Evolutionary conservation across 2,329 filamentous ascomycete species (phyloP), one percentile per base, ranked within the genome.

Genomic region (Colletotrichum phormii): DNA sequence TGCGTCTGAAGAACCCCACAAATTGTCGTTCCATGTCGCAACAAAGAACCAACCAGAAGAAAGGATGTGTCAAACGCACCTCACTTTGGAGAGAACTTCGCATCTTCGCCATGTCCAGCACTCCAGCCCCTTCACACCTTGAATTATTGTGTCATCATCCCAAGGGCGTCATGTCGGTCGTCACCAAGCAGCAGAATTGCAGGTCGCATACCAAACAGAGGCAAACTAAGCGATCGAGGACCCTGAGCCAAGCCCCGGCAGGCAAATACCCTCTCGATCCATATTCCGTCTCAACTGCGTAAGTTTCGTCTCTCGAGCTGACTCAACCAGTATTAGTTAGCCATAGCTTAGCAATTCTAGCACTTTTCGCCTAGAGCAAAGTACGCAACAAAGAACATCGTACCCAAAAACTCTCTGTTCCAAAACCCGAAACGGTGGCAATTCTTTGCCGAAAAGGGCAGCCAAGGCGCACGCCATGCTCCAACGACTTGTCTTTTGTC

Each of bases 381-480:
- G 24, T 42, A 31, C 33, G 5, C 13, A 31, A 60, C 58, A 35
- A 24, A 26, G 26, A 6, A n/a, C 51, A 46, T 18, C 26, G 18
- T 8, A 13, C 24, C 57, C 4, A 7, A 33, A 6, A 24, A 58
- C 64, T 57, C 33, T 59, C 51, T 54, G 51, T 33, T 59, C 59
- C 9, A 49, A 42, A 35, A 63, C 51, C 62, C 18, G n/a, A 9
- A 37, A 31, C 35, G 22, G 26, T 58, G 64, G 37, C 65, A n/a
- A 13, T 15, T 15, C 31, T 22, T 69, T 2, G 69, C 69, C 65
- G 37, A 72, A 59, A 72, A 69, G 26, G 67, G 71, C 55, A 73
- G 71, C 71, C 71, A 71, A 73, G 71, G 31, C 67, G 60, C 71
- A 73, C 46, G n/a, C 54, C 54, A 61, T 70, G 67, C 67, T 33